Evolutionary conservation across 257 asterid species (phyloP), one percentile per base, ranked within the genome.

Genomic region (Solanum paucissectum): DNA sequence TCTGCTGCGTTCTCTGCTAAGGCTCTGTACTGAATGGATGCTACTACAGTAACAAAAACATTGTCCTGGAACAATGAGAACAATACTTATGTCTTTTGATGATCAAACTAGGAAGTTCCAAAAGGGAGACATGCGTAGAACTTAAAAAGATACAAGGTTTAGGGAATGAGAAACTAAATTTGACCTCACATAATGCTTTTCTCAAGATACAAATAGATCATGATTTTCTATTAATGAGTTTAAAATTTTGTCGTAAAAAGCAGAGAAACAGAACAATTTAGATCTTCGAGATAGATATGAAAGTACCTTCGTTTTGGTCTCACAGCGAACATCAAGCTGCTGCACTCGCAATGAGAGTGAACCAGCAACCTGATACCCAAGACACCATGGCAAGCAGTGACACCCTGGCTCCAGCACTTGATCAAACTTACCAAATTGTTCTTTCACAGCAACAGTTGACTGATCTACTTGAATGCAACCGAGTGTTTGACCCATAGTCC

Each of bases 41-140:
- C 93, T 58, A 91, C 93, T 88, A 91, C 92, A 23, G 88, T 90
- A 32, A 91, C 93, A 83, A 91, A 91, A 75, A 91, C 92, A 87
- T 88, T 91, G 89, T 91, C 93, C 93, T 91, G 91, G 71, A 90
- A 85, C 66, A 86, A 49, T 8, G 71, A 55, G 37, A 88, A 23
- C 36, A 71, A 29, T 21, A 20, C 46, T 37, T 21, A 60, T 58
- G 38, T 86, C 71, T 34, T 69, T 29, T 68, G 32, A 42, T 29
- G 49, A 86, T 86, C 40, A 69, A 74, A 71, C 37, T 58, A 23
- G 66, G 29, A 86, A 42, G 71, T 60, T 29, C 23, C 29, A 86
- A 72, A 69, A 69, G 33, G 64, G 38, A 42, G 49, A 69, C 33
- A 12, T 68, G 58, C 12, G 23, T 76, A 38, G 58, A 76, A 38